phyloP scores from a whole-genome alignment of 495 filamentous ascomycete species.

The Xylaria curta region DNA sequence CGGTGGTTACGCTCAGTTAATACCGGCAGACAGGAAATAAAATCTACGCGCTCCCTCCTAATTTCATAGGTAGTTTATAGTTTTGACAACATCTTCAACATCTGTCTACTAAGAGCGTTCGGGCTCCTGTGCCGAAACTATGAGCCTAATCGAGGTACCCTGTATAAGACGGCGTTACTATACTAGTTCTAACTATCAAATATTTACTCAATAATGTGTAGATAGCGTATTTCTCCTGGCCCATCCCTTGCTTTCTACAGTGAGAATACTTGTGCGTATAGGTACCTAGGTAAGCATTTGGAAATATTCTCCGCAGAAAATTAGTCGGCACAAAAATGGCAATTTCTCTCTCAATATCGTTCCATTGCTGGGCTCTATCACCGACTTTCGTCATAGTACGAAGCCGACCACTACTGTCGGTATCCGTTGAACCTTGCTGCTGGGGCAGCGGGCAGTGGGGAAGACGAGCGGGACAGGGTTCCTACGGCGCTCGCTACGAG shows the following conservation, averaged over 20 bases:
- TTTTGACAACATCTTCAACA: background rate
- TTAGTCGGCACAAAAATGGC: background rate
- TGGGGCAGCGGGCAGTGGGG: background rate
- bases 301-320: background rate
- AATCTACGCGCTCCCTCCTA: background rate
- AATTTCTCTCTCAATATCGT: background rate
- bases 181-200: background rate
- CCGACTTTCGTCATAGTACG: background rate
- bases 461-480: background rate
- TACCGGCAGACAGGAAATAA: background rate
- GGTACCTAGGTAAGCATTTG: background rate
- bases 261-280: background rate
- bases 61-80: background rate
- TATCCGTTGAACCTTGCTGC: slow-evolving; percentile 4
- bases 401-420: background rate
- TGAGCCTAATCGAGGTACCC: background rate
- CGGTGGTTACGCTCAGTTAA: slow-evolving; percentile 39
- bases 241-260: background rate
- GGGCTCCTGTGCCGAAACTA: background rate
- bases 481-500: background rate
- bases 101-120: background rate
- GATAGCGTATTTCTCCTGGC: background rate
- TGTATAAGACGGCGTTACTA: too few relatives aligned
- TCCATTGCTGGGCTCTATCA: background rate
- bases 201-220: background rate